Evolutionary conservation across 106 monocot species (phyloP).

Genomic region (Allium sativum): DNA sequence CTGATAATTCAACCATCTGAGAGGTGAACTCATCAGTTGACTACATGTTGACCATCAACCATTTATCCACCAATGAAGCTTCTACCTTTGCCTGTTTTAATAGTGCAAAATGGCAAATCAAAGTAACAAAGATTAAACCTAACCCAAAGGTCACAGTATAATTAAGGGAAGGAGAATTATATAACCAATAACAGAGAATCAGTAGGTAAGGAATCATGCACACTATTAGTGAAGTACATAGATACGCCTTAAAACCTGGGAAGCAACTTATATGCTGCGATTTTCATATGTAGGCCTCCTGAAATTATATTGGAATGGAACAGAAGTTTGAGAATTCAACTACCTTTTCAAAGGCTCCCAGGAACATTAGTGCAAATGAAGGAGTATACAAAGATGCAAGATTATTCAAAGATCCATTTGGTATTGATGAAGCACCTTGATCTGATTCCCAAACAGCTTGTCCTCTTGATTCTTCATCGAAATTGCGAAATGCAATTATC

Average conservation of each 20-base stretch:
- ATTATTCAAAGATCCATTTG: constrained; percentile 33
- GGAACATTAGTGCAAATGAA: constrained; percentile 60
- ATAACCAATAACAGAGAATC: neutral
- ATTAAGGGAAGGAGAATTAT: neutral
- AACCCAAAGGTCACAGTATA: neutral
- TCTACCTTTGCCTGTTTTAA: constrained; percentile 65
- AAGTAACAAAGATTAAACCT: neutral
- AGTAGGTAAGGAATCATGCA: too few relatives aligned
- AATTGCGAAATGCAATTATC: constrained; percentile 64
- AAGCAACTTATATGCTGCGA: neutral
- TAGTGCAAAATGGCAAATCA: too few relatives aligned
- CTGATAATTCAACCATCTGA: constrained; percentile 56
- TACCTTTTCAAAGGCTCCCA: constrained; percentile 76
- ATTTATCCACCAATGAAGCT: constrained; percentile 68
- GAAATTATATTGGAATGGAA: neutral
- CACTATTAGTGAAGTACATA: too few relatives aligned
- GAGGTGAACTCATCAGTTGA: constrained; percentile 86
- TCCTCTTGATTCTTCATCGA: constrained; percentile 59
- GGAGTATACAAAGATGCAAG: constrained; percentile 81
- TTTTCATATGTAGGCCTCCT: neutral
- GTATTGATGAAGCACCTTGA: constrained; percentile 37
- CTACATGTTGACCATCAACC: constrained; percentile 85
- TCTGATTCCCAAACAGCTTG: constrained; percentile 59
- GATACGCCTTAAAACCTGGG: too few relatives aligned
- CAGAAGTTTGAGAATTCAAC: neutral